phyloP scores from a whole-genome alignment of 176 grass and related monocot genomes.

The Luzula sylvatica region DNA sequence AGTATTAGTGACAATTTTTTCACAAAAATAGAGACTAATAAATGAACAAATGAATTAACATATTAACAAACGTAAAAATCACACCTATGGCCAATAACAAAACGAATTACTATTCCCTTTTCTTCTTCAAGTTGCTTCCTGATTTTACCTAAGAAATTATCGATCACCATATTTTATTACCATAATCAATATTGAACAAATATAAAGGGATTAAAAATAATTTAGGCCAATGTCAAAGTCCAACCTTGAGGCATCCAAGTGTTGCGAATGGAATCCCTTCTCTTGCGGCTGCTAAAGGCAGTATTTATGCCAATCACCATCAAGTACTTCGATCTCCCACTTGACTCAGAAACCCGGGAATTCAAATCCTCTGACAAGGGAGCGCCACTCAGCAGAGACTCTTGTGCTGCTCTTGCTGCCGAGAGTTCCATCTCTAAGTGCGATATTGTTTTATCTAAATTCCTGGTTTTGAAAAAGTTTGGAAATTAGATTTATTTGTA shows the following conservation, averaged over 20 bases:
- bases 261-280: slow-evolving; percentile 91
- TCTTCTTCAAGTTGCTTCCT: slow-evolving; percentile 88
- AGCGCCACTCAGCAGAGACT: slow-evolving; percentile 64
- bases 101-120: slow-evolving; percentile 80
- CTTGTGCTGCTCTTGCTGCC: slow-evolving; percentile 63
- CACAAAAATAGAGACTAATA: background rate
- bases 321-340: slow-evolving; percentile 49
- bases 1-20: background rate
- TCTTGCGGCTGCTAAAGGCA: slow-evolving; percentile 82
- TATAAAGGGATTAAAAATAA: too few species aligned
- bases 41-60: too few species aligned
- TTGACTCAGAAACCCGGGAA: slow-evolving; percentile 42
- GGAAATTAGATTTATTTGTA: background rate
- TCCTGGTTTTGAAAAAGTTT: slow-evolving; percentile 23
- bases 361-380: slow-evolving; percentile 53
- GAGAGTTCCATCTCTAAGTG: slow-evolving; percentile 82
- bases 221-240: background rate
- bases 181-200: too few species aligned
- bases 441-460: slow-evolving; percentile 62
- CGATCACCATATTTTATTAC: too few species aligned
- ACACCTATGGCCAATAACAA: slow-evolving; percentile 94
- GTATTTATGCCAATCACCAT: slow-evolving; percentile 98
- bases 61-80: background rate
- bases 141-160: slow-evolving; percentile 67
- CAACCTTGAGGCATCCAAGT: slow-evolving; percentile 98